These are phyloP conservation scores for Stipa capillata DNA, from an alignment of 176 grass and related monocot species.

Conservation along the genomic window DNA sequence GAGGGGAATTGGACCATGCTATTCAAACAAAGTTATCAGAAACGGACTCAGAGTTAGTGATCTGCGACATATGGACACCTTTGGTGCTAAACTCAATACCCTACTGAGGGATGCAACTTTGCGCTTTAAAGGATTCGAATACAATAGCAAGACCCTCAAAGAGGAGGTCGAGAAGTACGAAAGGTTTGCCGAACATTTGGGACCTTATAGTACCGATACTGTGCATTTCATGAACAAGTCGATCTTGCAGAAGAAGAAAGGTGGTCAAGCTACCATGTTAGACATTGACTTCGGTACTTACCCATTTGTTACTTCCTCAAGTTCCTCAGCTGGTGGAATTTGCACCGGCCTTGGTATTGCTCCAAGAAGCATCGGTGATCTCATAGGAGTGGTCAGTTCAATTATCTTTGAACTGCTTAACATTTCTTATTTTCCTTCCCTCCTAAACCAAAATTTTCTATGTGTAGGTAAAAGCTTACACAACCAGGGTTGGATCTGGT, in stretches of 20 bases:
- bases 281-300: slow-evolving; percentile 98
- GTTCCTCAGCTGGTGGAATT: slow-evolving; percentile 86
- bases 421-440: neutral
- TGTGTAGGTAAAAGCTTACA: slow-evolving; percentile 87
- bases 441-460: neutral
- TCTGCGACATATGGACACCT: slow-evolving; percentile 70
- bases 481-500: slow-evolving; percentile 85
- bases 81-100: slow-evolving; percentile 64
- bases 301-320: slow-evolving; percentile 92
- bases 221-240: slow-evolving; percentile 75
- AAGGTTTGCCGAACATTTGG: slow-evolving; percentile 54
- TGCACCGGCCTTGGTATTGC: slow-evolving; percentile 88
- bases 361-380: slow-evolving; percentile 68
- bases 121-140: slow-evolving; percentile 66
- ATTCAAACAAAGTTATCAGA: slow-evolving; percentile 71
- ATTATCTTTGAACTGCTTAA: neutral
- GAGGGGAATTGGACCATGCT: slow-evolving; percentile 83
- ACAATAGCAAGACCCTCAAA: slow-evolving; percentile 46
- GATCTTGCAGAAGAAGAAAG: slow-evolving; percentile 88
- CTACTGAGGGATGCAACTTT: slow-evolving; percentile 58
- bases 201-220: slow-evolving; percentile 70
- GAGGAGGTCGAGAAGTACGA: slow-evolving; percentile 81
- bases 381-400: slow-evolving; percentile 75
- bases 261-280: slow-evolving; percentile 95
- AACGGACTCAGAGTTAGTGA: slow-evolving; percentile 81